phyloP scores from a whole-genome alignment of 208 protist genomes.

The Acanthamoeba rhysodes region DNA sequence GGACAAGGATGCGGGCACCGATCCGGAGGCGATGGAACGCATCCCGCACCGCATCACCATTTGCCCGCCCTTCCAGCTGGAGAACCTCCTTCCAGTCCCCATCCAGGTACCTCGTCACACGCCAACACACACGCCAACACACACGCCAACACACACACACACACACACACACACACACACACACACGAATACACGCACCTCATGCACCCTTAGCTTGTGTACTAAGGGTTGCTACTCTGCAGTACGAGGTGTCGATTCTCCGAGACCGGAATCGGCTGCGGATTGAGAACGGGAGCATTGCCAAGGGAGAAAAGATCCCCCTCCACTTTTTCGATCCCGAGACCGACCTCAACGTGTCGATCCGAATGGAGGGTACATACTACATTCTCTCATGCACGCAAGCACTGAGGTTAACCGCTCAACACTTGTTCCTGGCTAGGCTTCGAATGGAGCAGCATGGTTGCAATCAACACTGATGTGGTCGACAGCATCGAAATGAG shows the following conservation, averaged over 20 bases:
- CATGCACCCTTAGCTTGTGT: too few relatives aligned
- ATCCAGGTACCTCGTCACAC: not conserved
- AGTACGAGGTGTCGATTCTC: not conserved
- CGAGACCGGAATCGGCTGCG: not conserved
- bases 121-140: not conserved
- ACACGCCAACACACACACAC: not conserved
- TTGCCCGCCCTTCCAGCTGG: slow-evolving; percentile 57
- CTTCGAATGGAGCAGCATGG: slow-evolving; percentile 52
- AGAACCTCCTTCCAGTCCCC: slow-evolving; percentile 29
- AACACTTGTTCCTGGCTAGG: too few relatives aligned
- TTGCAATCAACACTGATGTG: slow-evolving; percentile 56
- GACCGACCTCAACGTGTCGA: not conserved
- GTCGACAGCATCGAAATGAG: slow-evolving; percentile 59
- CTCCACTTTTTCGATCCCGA: slow-evolving; percentile 62
- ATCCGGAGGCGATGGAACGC: not conserved
- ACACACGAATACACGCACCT: too few relatives aligned
- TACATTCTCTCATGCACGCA: too few relatives aligned
- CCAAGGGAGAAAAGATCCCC: not conserved
- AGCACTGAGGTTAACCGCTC: too few relatives aligned
- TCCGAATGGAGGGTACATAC: slow-evolving; percentile 27
- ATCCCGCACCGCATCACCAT: slow-evolving; percentile 33
- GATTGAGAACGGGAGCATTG: not conserved
- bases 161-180: too few relatives aligned
- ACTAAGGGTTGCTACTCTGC: not conserved
- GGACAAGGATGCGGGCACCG: not conserved